Evolutionary conservation across 768 basidiomycete species (phyloP).

Genomic region (Macrocybe gigantea): DNA sequence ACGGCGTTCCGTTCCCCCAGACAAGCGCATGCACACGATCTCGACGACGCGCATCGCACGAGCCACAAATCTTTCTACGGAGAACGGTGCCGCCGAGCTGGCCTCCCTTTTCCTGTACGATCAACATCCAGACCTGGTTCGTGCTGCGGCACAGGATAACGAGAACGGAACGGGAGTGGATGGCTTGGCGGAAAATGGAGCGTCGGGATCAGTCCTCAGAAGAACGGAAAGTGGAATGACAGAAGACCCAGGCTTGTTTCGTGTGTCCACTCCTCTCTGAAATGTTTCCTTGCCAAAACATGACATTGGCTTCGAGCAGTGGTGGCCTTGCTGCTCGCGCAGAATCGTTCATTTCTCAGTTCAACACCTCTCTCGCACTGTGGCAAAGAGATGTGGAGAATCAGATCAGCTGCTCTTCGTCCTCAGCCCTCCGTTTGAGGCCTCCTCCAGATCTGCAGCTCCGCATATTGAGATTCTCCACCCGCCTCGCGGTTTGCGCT

Average conservation of each 20-base stretch:
- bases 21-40: constrained; percentile 38
- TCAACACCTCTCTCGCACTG: constrained; percentile 39
- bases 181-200: constrained; percentile 34
- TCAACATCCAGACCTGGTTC: constrained; percentile 30
- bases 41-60: constrained; percentile 46
- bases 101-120: constrained; percentile 49
- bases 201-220: constrained; percentile 54
- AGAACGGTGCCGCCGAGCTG: constrained; percentile 43
- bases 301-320: constrained; percentile 22
- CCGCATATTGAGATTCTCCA: constrained; percentile 39
- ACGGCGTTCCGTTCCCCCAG: constrained; percentile 3
- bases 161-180: constrained; percentile 8
- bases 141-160: constrained; percentile 12
- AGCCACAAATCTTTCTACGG: constrained; percentile 46
- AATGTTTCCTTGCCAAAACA: neutral
- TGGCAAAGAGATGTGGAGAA: constrained; percentile 43
- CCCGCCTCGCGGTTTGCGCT: constrained; percentile 11
- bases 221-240: constrained; percentile 34
- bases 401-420: constrained; percentile 23
- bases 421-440: constrained; percentile 20
- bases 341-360: constrained; percentile 33
- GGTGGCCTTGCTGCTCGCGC: constrained; percentile 52
- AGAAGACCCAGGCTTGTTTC: constrained; percentile 35
- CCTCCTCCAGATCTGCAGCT: constrained; percentile 34
- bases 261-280: constrained; percentile 24